Evolutionary conservation across 768 basidiomycete genomes (phyloP), one percentile per base, ranked within the genome.

Genomic region (Ephemerocybe angulata): DNA sequence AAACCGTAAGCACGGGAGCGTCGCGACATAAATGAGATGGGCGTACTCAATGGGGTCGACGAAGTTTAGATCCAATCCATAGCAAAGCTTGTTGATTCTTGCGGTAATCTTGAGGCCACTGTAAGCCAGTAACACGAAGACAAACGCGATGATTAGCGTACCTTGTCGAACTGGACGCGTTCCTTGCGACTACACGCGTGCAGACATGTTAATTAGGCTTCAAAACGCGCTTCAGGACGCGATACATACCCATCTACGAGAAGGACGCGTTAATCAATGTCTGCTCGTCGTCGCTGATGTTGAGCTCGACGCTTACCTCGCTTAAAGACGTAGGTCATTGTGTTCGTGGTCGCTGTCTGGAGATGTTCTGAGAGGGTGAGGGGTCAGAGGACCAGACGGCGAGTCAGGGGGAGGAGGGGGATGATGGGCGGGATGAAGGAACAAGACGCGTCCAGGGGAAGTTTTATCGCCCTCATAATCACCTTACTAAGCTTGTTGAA

Each of bases 91-190:
- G 66, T 84, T 83, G 60, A 94, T 85, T 61, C 92, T 78, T 10
- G 90, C 84, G 1, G 92, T 94, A 69, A 93, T 93, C 91, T 93
- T 55, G 10, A 28, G 50, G 29, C 24, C 48, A 54, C 59, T 54
- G 57, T 50, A 54, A 56, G 61, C 52, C 44, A 44, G 29, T 46
- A 49, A 56, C 56, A 53, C 43, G 46, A 51, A 28, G 35, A 52
- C 58, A 21, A 22, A 24, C 38, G 17, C 8, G 33, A 10, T 29
- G 11, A 8, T 21, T 52, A 25, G 55, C 78, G 58, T 61, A 87
- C 93, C 80, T 96, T 96, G 66, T 96, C 93, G 64, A 96, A 96
- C 63, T 91, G 87, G 50, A 96, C 89, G 67, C 85, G 87, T 72
- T 96, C 93, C 72, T 93, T 93, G 59, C 93, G 90, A 55, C 87